Evolutionary conservation across 192 early-diverging fungal genomes (phyloP), one percentile per base, ranked within the genome.

Genomic region (Coemansia sp.): DNA sequence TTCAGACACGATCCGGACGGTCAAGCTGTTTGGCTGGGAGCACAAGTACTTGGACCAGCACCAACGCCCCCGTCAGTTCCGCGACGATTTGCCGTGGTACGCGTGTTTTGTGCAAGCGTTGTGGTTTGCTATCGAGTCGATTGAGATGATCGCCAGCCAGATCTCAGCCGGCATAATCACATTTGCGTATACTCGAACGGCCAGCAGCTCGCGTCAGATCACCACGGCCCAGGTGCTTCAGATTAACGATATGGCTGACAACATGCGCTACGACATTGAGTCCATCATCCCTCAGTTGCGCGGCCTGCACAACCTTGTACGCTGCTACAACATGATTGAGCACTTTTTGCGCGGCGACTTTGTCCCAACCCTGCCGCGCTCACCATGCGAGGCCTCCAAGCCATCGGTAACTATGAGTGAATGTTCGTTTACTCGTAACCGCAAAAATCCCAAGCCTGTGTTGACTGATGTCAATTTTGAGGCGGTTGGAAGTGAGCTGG

Each of bases 21-120:
- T 79, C 14, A 79, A 73, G 61, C 25, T 79, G 25, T 73, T 69
- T 61, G 68, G 71, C n/a, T 79, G 76, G 76, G 76, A 79, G 26
- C 50, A 26, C 23, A 64, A 67, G 43, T 73, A 60, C 37, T 25
- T 64, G 26, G 64, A 69, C 21, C 31, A 59, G 2, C n/a, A 57
- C 0, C 48, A 56, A 6, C 23, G 45, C 2, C 35, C 37, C 51
- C 58, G 58, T 21, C n/a, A 14, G 12, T 17, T 17, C 10, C 22
- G 31, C 26, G 10, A 4, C 8, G 16, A 2, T 37, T 27, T 72
- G 14, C 75, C 75, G 8, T 78, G 70, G 75, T 78, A 78, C 26
- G 66, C 70, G 7, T 67, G 67, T 1, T 11, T 25, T 3, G 48
- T 65, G n/a, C 61, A 35, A 6, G 4, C 21, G 11, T 8, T 59